Percentiles rank a stretch among this genome's conserved stretches.
phyloP scores from a whole-genome alignment of 306 rosid species.

The Canavalia ensiformis region DNA sequence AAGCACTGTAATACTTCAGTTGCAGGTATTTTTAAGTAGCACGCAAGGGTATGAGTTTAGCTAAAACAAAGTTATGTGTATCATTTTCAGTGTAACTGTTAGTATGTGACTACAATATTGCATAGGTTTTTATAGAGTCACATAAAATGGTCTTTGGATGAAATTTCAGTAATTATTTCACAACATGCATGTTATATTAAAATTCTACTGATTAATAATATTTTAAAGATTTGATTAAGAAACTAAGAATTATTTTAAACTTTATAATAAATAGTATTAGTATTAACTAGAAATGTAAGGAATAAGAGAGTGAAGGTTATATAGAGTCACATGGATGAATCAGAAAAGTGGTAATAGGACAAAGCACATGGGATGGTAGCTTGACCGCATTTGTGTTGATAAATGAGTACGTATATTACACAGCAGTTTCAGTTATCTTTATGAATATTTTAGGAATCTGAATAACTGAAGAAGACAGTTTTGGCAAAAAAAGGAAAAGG shows the following conservation, averaged over 20 bases:
- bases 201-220: no score
- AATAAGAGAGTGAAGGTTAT: slow-evolving; percentile 38
- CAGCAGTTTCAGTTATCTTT: slow-evolving; percentile 36
- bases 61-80: slow-evolving; percentile 30
- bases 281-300: slow-evolving; percentile 22
- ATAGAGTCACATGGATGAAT: slow-evolving; percentile 43
- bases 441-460: slow-evolving; percentile 22
- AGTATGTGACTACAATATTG: slow-evolving; percentile 22
- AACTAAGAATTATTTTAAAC: no score
- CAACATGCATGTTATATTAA: neutral
- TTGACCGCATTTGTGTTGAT: slow-evolving; percentile 46
- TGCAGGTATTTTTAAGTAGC: slow-evolving; percentile 4
- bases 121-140: slow-evolving; percentile 30
- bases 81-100: slow-evolving; percentile 18
- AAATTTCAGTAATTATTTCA: neutral
- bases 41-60: slow-evolving; percentile 14
- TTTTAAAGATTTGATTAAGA: no score
- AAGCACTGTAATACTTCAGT: slow-evolving; percentile 28
- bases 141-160: slow-evolving; percentile 10
- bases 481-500: slow-evolving; percentile 20
- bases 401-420: neutral
- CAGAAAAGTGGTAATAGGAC: slow-evolving; percentile 54
- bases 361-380: slow-evolving; percentile 70
- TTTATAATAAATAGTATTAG: no score
- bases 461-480: slow-evolving; percentile 8